Evolutionary conservation across 768 basidiomycete genomes (phyloP), one percentile per base, ranked within the genome.

Genomic region (Exidia glandulosa): DNA sequence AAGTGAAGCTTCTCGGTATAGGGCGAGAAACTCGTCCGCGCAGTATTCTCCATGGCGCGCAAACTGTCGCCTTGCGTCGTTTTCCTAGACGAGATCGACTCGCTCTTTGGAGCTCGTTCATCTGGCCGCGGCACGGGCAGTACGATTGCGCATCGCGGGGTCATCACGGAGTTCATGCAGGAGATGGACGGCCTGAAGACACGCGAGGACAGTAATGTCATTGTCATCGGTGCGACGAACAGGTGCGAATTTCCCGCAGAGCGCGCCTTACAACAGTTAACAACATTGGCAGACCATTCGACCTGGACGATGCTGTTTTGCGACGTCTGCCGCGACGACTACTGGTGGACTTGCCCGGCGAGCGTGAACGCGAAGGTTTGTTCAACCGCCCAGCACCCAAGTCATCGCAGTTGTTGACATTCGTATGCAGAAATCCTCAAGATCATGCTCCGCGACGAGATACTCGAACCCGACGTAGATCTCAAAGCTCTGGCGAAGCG

Each of bases 171-270:
- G 71, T 92, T 92, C 70, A 92, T 94, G 90, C 89, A 90, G 68
- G 92, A 95, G 70, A 95, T 97, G 93, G 94, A 97, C 66, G 94
- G 94, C 2, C 74, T 97, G 60, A 88, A 84, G 69, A 81, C 88
- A 9, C 86, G 84, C 31, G 81, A 80, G 63, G 88, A 92, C 58
- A 84, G 89, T 63, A 83, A 83, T 62, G 84, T 96, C 60, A 86
- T 95, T 59, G 86, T 97, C 56, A 92, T 97, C 57, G 94, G 94
- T 41, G 94, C 94, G 2, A 96, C 94, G 2, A 97, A 97, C 70
- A 73, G 94, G 68, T 68, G 32, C 19, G 62, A 60, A 7, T 23
- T 19, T 29, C n/a, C 19, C 56, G 13, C 30, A 37, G 14, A 14
- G 27, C 10, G 37, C 16, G 14, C 19, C n/a, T 32, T 14, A 31